Evolutionary conservation across 306 rosid genomes (phyloP).

Genomic region (Quercus agrifolia): DNA sequence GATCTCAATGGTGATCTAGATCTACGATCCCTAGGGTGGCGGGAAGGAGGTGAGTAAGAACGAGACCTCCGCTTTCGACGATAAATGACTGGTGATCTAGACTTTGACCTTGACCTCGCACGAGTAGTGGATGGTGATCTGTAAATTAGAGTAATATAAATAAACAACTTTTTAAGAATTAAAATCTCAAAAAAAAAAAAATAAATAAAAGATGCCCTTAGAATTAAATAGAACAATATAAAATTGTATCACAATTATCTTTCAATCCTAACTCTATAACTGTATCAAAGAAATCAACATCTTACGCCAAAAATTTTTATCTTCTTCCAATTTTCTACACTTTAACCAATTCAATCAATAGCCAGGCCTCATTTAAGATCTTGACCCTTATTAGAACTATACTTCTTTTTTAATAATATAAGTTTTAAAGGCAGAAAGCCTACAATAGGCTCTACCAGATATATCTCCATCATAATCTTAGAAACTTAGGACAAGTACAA

Average conservation of each 20-base stretch:
- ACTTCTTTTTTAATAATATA: not conserved
- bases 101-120: conserved; percentile 66
- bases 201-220: not conserved
- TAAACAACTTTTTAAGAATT: conserved; percentile 7
- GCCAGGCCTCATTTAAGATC: not conserved
- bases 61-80: conserved; percentile 75
- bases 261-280: not conserved
- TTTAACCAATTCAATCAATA: not conserved
- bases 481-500: not conserved
- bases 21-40: conserved; percentile 49
- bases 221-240: not conserved
- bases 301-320: not conserved
- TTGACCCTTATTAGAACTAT: not conserved
- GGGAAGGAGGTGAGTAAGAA: conserved; percentile 78
- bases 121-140: conserved; percentile 77
- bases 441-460: not conserved
- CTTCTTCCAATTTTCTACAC: not conserved
- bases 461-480: not conserved
- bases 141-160: conserved; percentile 19
- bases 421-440: not conserved
- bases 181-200: not conserved
- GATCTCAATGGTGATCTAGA: conserved; percentile 82
- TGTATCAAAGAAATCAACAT: not conserved
- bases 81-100: conserved; percentile 77
- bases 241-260: not conserved